phyloP scores from a whole-genome alignment of 1,139 yeast species.

The Pichia sp. region DNA sequence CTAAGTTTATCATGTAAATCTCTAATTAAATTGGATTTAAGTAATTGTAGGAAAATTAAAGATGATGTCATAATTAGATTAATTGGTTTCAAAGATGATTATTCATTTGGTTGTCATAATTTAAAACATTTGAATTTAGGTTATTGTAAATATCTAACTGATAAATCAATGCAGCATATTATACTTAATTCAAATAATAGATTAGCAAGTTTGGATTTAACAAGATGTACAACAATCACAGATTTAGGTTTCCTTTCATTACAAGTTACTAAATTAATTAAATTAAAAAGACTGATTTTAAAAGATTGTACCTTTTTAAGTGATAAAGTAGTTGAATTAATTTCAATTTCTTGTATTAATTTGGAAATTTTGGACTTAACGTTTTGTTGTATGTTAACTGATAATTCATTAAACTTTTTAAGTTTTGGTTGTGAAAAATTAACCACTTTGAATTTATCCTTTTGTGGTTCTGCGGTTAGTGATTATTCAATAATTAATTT shows the following conservation, averaged over 20 bases:
- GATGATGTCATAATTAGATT: conserved; percentile 65
- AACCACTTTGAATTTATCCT: conserved; percentile 51
- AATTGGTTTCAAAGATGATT: conserved; percentile 44
- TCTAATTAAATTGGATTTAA: conserved; percentile 54
- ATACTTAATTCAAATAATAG: conserved; percentile 52
- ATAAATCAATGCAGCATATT: conserved; percentile 56
- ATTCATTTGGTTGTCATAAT: conserved; percentile 47
- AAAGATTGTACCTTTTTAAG: conserved; percentile 71
- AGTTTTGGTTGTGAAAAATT: conserved; percentile 58
- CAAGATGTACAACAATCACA: conserved; percentile 72
- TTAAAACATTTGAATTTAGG: conserved; percentile 51
- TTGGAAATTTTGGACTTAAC: conserved; percentile 54
- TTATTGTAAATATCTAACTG: conserved; percentile 70
- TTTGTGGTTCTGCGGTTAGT: conserved; percentile 76
- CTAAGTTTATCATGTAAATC: conserved; percentile 56
- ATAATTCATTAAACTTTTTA: conserved; percentile 58
- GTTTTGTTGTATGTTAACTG: conserved; percentile 71
- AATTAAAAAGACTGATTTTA: conserved; percentile 45
- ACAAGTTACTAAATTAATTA: conserved; percentile 50
- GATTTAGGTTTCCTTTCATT: conserved; percentile 67
- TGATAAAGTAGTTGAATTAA: conserved; percentile 55
- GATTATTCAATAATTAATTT: conserved; percentile 60
- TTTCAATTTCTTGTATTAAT: conserved; percentile 56
- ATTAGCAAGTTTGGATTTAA: conserved; percentile 52
- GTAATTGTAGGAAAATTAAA: conserved; percentile 67